Conservation (phyloP, 169 alveolate species). For the Plasmodium cynomolgi region DNA sequence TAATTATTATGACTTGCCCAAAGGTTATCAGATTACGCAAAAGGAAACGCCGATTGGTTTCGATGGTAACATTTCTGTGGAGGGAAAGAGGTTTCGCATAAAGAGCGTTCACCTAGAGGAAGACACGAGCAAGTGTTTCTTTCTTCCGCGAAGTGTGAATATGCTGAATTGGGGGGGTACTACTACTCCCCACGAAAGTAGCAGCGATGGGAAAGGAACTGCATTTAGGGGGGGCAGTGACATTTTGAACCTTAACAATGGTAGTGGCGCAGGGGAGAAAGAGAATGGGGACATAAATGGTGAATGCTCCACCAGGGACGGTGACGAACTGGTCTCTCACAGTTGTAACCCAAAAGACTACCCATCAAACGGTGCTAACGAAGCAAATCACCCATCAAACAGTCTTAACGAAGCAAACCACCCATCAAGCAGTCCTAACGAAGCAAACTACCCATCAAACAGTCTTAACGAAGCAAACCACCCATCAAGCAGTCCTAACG, state of each 20-base stretch:
- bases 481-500: not conserved
- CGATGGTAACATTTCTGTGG: constrained; percentile 76
- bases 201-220: not conserved
- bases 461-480: not conserved
- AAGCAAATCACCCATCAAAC: not conserved
- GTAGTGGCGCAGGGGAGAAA: not conserved
- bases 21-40: constrained; percentile 85
- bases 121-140: constrained; percentile 81
- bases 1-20: constrained; percentile 85
- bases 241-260: not conserved
- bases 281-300: not conserved
- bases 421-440: no score
- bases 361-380: not conserved
- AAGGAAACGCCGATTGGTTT: constrained; percentile 79
- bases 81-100: constrained; percentile 65
- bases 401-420: not conserved
- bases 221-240: not conserved
- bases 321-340: not conserved
- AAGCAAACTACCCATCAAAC: not conserved
- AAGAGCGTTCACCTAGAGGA: constrained; percentile 82
- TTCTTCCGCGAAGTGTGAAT: not conserved
- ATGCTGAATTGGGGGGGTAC: not conserved
- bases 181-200: not conserved
- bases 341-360: not conserved
- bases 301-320: not conserved